These are phyloP conservation scores for Acer saccharum DNA, from an alignment of 345 rosid genomes.

Conservation along the genomic window DNA sequence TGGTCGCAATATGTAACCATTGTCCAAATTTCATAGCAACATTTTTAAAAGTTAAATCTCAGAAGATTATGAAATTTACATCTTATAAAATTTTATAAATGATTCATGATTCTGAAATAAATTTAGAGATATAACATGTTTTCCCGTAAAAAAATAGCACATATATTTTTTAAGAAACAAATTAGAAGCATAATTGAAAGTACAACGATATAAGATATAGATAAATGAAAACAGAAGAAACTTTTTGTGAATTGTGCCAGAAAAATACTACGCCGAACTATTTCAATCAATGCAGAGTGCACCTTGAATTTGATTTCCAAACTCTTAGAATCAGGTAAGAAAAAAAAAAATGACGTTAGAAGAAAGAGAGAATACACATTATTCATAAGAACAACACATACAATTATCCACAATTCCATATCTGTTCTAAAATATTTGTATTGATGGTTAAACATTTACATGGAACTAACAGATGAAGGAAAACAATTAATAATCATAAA, in stretches of 20 bases:
- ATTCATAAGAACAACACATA: not conserved
- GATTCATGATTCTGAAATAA: not conserved
- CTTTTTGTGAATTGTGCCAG: not conserved
- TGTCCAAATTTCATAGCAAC: not conserved
- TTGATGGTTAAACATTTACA: not conserved
- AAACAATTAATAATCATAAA: not conserved
- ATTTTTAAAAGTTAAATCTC: not conserved
- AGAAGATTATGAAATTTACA: not conserved
- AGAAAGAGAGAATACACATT: not conserved
- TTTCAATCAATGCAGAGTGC: slow-evolving; percentile 94
- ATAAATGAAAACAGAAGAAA: not conserved
- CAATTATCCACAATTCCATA: not conserved
- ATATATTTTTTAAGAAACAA: not conserved
- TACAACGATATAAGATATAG: not conserved
- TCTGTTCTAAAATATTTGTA: not conserved
- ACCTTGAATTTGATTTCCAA: slow-evolving; percentile 92
- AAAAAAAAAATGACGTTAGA: slow-evolving; percentile 11
- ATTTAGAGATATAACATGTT: not conserved
- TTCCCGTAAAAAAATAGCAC: not conserved
- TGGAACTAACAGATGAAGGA: slow-evolving; percentile 5
- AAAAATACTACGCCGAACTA: slow-evolving; percentile 51
- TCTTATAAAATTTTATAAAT: not conserved
- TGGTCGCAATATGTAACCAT: not conserved
- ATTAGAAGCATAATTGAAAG: not conserved
- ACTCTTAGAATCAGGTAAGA: slow-evolving; percentile 68